A percentile compares a stretch with the other conserved stretches of the same genome.
These are phyloP conservation scores for Choiromyces venosus DNA, from an alignment of 495 filamentous ascomycete species.

Conservation along the genomic window DNA sequence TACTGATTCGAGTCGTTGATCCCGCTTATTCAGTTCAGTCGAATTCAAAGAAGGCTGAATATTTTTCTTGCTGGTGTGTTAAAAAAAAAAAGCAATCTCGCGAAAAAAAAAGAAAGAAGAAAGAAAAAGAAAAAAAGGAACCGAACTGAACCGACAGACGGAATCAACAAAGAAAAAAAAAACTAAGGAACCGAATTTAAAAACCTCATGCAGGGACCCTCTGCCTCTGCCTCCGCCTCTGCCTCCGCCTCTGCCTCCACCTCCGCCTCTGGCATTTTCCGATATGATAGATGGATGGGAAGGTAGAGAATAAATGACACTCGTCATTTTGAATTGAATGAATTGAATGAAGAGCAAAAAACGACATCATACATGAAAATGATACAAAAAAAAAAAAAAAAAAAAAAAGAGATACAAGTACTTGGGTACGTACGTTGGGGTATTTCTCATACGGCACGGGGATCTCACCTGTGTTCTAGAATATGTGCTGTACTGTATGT, in stretches of 20 bases:
- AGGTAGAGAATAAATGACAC: slow-evolving; percentile 7
- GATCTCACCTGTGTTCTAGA: not conserved
- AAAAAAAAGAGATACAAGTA: too few relatives aligned
- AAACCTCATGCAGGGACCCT: slow-evolving; percentile 1
- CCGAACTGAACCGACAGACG: not conserved
- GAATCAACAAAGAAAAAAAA: slow-evolving; percentile 11
- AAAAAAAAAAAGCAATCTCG: not conserved
- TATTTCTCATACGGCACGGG: not conserved
- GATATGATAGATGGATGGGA: not conserved
- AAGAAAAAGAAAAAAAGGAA: slow-evolving; percentile 8
- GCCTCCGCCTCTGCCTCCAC: too few relatives aligned
- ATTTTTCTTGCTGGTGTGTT: not conserved
- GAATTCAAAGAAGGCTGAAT: not conserved
- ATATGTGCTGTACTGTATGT: too few relatives aligned
- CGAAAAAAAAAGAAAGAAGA: slow-evolving; percentile 3
- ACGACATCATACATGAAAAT: slow-evolving; percentile 1
- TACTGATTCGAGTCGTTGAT: not conserved
- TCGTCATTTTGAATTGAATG: slow-evolving; percentile 8
- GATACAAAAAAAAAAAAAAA: slow-evolving; percentile 25
- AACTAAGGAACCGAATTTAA: slow-evolving; percentile 9
- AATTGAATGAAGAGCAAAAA: slow-evolving; percentile 4
- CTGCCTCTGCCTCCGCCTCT: too few relatives aligned
- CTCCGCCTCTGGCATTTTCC: not conserved
- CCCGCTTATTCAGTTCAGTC: not conserved
- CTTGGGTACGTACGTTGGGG: not conserved